Evolutionary conservation across 164 flowering plant genomes (phyloP).

Genomic region (Chimonanthus praecox): DNA sequence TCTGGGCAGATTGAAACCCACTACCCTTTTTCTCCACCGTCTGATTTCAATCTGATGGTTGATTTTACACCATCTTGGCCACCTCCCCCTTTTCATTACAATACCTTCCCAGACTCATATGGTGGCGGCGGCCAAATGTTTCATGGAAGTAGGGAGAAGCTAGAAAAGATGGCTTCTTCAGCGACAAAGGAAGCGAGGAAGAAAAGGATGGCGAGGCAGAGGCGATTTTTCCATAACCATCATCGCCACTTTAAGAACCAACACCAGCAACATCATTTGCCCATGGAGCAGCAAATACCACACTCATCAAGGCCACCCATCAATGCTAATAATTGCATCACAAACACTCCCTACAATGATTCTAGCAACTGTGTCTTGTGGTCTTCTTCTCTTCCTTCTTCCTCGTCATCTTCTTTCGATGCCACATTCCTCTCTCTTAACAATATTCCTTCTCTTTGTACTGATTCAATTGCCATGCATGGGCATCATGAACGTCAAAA

Average conservation of each 20-base stretch:
- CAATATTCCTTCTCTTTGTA: constrained; percentile 8
- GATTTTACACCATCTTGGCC: constrained; percentile 37
- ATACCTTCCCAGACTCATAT: constrained; percentile 11
- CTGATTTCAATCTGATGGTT: constrained; percentile 34
- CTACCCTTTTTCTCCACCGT: constrained; percentile 2
- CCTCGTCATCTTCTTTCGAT: constrained; percentile 9
- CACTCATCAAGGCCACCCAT: constrained; percentile 12
- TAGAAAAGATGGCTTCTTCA: constrained; percentile 52
- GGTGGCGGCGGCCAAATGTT: constrained; percentile 24
- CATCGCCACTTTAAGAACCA: constrained; percentile 23
- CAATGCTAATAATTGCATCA: constrained; percentile 14
- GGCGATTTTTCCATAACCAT: constrained; percentile 50
- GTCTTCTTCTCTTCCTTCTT: constrained; percentile 16
- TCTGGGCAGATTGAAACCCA: constrained; percentile 1
- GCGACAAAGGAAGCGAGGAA: constrained; percentile 92
- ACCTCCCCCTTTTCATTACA: constrained; percentile 5
- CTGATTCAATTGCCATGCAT: constrained; percentile 24
- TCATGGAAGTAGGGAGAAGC: constrained; percentile 30
- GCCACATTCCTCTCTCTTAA: too few relatives aligned
- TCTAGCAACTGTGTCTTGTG: constrained; percentile 53
- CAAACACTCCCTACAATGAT: constrained; percentile 16
- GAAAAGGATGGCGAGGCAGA: constrained; percentile 90
- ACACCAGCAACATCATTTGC: constrained; percentile 6
- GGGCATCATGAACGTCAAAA: constrained; percentile 28
- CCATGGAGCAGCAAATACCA: constrained; percentile 18